Percentiles rank a stretch among this genome's conserved stretches.
phyloP scores from a whole-genome alignment of 106 monocot species.

The Dactylorhiza incarnata region DNA sequence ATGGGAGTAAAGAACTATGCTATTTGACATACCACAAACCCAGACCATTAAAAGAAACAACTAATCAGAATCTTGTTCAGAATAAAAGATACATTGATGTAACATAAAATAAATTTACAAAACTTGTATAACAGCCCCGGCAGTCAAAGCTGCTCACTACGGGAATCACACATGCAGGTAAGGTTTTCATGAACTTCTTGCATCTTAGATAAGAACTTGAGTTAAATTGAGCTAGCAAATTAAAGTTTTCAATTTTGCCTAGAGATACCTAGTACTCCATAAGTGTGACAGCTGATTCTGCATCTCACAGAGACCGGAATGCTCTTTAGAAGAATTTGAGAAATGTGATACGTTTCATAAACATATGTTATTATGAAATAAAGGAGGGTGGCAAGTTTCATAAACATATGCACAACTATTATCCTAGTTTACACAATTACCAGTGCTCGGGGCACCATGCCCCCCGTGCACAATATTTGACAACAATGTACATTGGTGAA shows the following conservation, averaged over 20 bases:
- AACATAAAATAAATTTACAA: neutral
- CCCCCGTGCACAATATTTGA: too few relatives aligned
- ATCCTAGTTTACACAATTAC: too few relatives aligned
- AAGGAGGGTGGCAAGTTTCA: neutral
- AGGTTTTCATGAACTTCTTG: neutral
- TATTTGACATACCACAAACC: neutral
- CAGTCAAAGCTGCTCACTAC: neutral
- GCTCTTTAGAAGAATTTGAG: neutral
- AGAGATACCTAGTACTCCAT: neutral
- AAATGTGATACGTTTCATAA: neutral
- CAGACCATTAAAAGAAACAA: neutral
- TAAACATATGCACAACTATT: neutral
- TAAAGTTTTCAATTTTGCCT: too few relatives aligned
- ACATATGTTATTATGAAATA: neutral
- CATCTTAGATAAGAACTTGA: neutral
- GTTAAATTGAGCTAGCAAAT: neutral
- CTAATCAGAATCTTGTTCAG: neutral
- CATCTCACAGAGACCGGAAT: neutral
- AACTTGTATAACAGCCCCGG: neutral
- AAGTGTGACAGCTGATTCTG: neutral
- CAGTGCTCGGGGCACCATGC: too few relatives aligned
- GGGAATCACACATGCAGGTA: neutral
- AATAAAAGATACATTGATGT: neutral
- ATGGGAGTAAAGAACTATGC: neutral
- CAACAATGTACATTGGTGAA: too few relatives aligned